Conservation (phyloP, 345 rosid genomes). For the Eucalyptus coolabah region DNA sequence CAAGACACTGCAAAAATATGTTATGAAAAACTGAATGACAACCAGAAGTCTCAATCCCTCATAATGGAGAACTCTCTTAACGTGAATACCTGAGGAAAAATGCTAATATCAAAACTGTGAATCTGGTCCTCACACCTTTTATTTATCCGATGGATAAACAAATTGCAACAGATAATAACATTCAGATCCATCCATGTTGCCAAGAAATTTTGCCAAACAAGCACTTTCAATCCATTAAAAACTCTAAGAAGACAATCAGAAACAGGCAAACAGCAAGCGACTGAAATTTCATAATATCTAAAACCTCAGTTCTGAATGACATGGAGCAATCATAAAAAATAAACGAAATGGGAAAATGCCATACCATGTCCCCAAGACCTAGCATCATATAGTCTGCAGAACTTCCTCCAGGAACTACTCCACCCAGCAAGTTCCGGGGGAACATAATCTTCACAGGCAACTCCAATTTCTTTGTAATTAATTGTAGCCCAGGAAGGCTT, state of each 20-base stretch:
- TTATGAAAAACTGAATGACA: background rate
- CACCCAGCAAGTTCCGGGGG: slow-evolving; percentile 73
- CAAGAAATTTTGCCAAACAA: background rate
- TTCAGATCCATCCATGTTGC: background rate
- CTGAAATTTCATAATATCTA: background rate
- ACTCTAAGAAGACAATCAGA: background rate
- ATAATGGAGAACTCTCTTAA: background rate
- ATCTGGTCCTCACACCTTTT: background rate
- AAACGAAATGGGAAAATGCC: background rate
- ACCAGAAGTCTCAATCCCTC: background rate
- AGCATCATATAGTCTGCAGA: slow-evolving; percentile 92
- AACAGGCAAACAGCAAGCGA: background rate
- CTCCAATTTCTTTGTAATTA: slow-evolving; percentile 92
- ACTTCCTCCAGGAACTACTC: slow-evolving; percentile 48
- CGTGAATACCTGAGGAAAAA: background rate
- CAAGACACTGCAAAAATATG: background rate
- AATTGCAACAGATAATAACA: background rate
- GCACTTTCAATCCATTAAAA: background rate
- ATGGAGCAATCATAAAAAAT: background rate
- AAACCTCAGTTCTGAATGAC: background rate
- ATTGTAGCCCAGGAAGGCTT: slow-evolving; percentile 88
- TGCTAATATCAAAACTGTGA: background rate
- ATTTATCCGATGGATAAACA: background rate
- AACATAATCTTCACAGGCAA: slow-evolving; percentile 90
- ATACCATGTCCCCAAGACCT: slow-evolving; percentile 99